Evolutionary conservation across 495 filamentous ascomycete genomes (phyloP).

Genomic region (Talaromyces liani): DNA sequence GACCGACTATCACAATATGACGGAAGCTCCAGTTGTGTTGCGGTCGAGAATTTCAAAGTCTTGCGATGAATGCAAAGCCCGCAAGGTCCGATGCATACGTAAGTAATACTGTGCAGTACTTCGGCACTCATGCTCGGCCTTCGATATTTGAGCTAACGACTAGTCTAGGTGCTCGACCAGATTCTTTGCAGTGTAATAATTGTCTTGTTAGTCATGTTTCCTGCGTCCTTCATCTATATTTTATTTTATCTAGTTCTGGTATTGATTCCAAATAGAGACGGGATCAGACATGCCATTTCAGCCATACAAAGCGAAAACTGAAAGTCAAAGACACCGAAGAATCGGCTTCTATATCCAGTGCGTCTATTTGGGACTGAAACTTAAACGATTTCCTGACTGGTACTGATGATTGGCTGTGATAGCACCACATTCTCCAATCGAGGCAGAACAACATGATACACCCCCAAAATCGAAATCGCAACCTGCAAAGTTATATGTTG

Average conservation of each 20-base stretch:
- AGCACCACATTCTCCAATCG: background rate
- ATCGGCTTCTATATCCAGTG: constrained; percentile 9
- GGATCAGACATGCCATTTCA: constrained; percentile 18
- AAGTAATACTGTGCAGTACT: constrained; percentile 6
- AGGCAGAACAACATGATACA: background rate
- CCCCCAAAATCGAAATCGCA: background rate
- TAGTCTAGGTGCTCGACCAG: constrained; percentile 10
- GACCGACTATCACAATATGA: background rate
- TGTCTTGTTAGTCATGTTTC: constrained; percentile 15
- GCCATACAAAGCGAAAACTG: constrained; percentile 14
- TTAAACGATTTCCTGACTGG: background rate
- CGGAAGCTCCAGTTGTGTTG: background rate
- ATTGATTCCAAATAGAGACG: constrained; percentile 14
- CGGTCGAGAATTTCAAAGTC: constrained; percentile 15
- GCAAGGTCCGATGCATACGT: constrained; percentile 28
- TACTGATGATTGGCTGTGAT: background rate
- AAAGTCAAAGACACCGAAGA: constrained; percentile 2
- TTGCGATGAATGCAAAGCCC: constrained; percentile 23
- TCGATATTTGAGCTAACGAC: constrained; percentile 1
- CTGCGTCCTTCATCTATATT: background rate
- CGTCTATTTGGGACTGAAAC: background rate
- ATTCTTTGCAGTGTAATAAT: constrained; percentile 16
- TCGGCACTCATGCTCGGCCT: background rate
- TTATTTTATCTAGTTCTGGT: background rate
- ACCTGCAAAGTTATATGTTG: constrained; percentile 17